Evolutionary conservation across 169 alveolate genomes (phyloP).

Genomic region (Cryptosporidium baileyi): DNA sequence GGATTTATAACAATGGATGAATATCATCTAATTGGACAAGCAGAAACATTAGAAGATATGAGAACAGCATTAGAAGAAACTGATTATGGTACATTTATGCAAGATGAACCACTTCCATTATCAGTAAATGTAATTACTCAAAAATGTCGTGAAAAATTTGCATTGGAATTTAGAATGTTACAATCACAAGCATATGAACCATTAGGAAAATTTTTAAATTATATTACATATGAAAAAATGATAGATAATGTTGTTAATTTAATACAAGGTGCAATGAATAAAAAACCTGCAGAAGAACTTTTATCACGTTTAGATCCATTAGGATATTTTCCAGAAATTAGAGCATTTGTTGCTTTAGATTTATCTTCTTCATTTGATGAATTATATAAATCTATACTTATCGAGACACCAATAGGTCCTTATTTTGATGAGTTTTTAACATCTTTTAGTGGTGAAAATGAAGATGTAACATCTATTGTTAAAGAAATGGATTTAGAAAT

Average conservation of each 20-base stretch:
- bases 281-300: constrained; percentile 87
- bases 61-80: constrained; percentile 95
- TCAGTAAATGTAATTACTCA: constrained; percentile 89
- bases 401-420: constrained; percentile 98
- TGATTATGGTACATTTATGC: constrained; percentile 93
- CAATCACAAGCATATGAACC: constrained; percentile 88
- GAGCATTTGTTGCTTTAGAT: constrained; percentile 92
- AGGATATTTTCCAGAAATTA: constrained; percentile 97
- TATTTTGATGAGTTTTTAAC: constrained; percentile 69
- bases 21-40: constrained; percentile 86
- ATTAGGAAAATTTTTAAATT: constrained; percentile 84
- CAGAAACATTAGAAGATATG: constrained; percentile 89
- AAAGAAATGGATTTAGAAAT: constrained; percentile 81
- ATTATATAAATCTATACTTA: constrained; percentile 93
- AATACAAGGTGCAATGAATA: constrained; percentile 96
- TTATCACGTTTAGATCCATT: constrained; percentile 95
- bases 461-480: constrained; percentile 69
- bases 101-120: constrained; percentile 92
- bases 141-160: constrained; percentile 93
- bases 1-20: constrained; percentile 93
- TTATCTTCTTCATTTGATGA: constrained; percentile 93
- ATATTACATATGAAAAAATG: constrained; percentile 93
- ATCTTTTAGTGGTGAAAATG: constrained; percentile 67
- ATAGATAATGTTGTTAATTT: constrained; percentile 97
- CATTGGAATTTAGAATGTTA: constrained; percentile 91